Conservation (phyloP, 73 alveolate genomes). For the Tetrahymena borealis region DNA sequence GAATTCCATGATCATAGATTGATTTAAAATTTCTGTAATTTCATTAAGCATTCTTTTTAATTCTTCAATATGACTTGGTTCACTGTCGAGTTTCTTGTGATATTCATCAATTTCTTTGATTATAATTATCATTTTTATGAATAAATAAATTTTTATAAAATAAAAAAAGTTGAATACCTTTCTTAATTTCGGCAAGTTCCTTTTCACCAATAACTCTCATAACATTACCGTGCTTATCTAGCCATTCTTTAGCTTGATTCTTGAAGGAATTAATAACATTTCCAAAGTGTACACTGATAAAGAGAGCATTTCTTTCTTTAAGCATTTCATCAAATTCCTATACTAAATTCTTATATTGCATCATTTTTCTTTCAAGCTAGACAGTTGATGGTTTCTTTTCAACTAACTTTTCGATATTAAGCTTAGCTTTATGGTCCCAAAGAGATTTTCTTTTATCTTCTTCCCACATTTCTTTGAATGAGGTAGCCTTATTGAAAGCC, state of each 20-base stretch:
- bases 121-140: not conserved
- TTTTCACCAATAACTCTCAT: constrained; percentile 78
- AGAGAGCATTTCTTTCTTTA: constrained; percentile 52
- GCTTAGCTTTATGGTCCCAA: constrained; percentile 45
- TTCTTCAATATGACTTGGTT: constrained; percentile 85
- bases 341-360: constrained; percentile 2
- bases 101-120: constrained; percentile 81
- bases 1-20: constrained; percentile 94
- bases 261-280: constrained; percentile 27
- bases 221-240: constrained; percentile 73
- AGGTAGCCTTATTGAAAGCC: constrained; percentile 46
- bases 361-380: constrained; percentile 20
- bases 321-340: constrained; percentile 50
- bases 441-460: constrained; percentile 40
- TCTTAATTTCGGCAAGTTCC: constrained; percentile 70
- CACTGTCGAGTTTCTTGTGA: constrained; percentile 63
- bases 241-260: constrained; percentile 69
- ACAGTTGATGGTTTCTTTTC: constrained; percentile 39
- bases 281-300: constrained; percentile 45
- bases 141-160: not conserved
- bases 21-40: constrained; percentile 85
- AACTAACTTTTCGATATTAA: constrained; percentile 33
- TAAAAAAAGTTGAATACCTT: not conserved
- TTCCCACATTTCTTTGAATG: constrained; percentile 32
- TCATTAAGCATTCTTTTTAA: constrained; percentile 78